Evolutionary conservation across 139 green algal genomes (phyloP).

Genomic region (Chlamydomonas applanata): DNA sequence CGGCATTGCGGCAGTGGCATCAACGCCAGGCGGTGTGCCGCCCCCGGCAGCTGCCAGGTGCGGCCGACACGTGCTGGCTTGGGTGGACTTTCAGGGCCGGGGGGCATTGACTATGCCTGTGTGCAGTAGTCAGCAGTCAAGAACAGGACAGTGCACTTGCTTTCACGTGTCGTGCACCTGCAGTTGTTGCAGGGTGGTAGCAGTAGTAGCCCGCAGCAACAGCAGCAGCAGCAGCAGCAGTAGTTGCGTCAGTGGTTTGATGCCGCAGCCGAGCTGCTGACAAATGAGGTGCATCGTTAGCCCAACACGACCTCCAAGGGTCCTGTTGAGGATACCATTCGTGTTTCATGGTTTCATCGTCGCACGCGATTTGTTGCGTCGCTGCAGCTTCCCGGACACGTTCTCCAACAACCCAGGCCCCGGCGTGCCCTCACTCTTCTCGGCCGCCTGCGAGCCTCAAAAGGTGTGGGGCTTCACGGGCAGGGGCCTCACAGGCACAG

Average conservation of each 20-base stretch:
- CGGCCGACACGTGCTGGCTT: background rate
- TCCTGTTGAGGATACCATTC: too few relatives aligned
- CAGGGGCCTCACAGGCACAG: background rate
- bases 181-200: too few relatives aligned
- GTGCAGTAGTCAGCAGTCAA: too few relatives aligned
- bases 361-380: background rate
- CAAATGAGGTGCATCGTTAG: too few relatives aligned
- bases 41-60: background rate
- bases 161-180: too few relatives aligned
- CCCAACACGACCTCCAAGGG: too few relatives aligned
- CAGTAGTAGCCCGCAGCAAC: background rate
- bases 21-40: conserved; percentile 12
- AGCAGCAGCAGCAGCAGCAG: background rate
- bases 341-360: too few relatives aligned
- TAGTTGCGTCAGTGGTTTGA: background rate
- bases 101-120: background rate
- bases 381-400: background rate
- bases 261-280: too few relatives aligned
- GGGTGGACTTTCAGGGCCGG: background rate
- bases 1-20: conserved; percentile 3
- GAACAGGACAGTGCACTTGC: too few relatives aligned
- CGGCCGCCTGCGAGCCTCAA: conserved; percentile 41
- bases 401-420: conserved; percentile 17
- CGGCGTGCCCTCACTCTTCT: conserved; percentile 62
- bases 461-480: conserved; percentile 8